A percentile compares a stretch with the other conserved stretches of the same genome.
These are phyloP conservation scores for Boletus vinaceobasis DNA, from an alignment of 768 basidiomycete species.

Conservation along the genomic window DNA sequence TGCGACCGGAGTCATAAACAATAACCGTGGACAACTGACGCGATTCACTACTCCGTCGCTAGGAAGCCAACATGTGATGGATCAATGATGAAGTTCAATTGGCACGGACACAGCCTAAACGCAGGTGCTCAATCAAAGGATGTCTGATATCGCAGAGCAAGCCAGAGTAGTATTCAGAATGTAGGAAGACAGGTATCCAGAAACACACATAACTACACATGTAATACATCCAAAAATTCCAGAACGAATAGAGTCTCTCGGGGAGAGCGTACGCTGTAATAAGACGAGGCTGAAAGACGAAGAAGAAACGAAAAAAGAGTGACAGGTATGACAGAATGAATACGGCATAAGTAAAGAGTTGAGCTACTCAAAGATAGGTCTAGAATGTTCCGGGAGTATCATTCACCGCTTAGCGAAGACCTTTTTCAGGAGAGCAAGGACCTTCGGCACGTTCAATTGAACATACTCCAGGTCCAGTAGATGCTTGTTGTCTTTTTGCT, in stretches of 20 bases:
- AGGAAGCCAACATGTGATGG: neutral
- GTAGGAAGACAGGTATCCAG: conserved; percentile 35
- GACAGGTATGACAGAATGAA: conserved; percentile 33
- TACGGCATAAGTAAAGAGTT: conserved; percentile 34
- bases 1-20: neutral
- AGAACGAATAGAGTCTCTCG: conserved; percentile 28
- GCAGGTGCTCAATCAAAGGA: neutral
- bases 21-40: neutral
- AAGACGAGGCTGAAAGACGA: conserved; percentile 9
- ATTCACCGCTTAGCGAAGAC: conserved; percentile 84
- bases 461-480: conserved; percentile 96
- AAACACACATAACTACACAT: conserved; percentile 37
- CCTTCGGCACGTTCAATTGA: conserved; percentile 94
- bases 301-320: conserved; percentile 19
- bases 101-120: neutral
- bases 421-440: conserved; percentile 88
- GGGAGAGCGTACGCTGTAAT: conserved; percentile 18
- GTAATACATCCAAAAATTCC: conserved; percentile 35
- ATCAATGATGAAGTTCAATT: neutral
- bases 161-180: conserved; percentile 7
- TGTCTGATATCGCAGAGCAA: conserved; percentile 10
- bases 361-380: conserved; percentile 16
- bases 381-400: conserved; percentile 3
- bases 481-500: conserved; percentile 99
- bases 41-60: no score